Percentiles rank a stretch among this genome's conserved stretches.
phyloP scores from a whole-genome alignment of 1,284 basidiomycete species.

The Austropuccinia psidii region DNA sequence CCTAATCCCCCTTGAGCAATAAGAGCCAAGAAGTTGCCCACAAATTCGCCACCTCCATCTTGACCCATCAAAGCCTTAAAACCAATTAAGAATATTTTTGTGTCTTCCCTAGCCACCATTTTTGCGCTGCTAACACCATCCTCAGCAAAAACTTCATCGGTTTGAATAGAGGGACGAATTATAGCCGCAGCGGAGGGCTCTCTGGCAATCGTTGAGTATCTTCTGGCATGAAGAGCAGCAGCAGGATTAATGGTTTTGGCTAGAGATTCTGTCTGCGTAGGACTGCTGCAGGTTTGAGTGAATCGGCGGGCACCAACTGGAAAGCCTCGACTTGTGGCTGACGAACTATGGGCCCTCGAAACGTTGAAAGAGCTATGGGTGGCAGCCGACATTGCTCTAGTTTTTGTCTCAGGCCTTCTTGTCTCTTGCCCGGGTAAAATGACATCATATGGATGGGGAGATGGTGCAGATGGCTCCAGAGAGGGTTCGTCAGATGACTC shows the following conservation, averaged over 20 bases:
- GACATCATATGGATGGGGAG: conserved; percentile 28
- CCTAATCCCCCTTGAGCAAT: conserved; percentile 13
- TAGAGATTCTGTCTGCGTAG: not conserved
- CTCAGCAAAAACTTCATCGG: not conserved
- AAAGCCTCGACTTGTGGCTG: not conserved
- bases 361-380: not conserved
- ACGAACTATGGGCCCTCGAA: no score
- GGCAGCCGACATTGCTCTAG: not conserved
- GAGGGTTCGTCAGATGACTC: not conserved
- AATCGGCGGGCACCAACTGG: conserved; percentile 34
- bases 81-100: conserved; percentile 19
- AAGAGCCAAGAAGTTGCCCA: conserved; percentile 7
- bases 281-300: conserved; percentile 7
- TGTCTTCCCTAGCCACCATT: conserved; percentile 7
- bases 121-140: not conserved
- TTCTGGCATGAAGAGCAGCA: conserved; percentile 27
- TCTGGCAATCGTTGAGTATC: conserved; percentile 21
- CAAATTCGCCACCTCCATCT: conserved; percentile 33
- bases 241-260: not conserved
- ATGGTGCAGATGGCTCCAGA: not conserved
- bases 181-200: conserved; percentile 18
- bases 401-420: not conserved
- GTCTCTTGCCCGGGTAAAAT: conserved; percentile 26
- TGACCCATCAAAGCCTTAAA: conserved; percentile 28
- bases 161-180: not conserved